Evolutionary conservation across 139 green algal species (phyloP).

Genomic region (Tetratostichococcus sp.): DNA sequence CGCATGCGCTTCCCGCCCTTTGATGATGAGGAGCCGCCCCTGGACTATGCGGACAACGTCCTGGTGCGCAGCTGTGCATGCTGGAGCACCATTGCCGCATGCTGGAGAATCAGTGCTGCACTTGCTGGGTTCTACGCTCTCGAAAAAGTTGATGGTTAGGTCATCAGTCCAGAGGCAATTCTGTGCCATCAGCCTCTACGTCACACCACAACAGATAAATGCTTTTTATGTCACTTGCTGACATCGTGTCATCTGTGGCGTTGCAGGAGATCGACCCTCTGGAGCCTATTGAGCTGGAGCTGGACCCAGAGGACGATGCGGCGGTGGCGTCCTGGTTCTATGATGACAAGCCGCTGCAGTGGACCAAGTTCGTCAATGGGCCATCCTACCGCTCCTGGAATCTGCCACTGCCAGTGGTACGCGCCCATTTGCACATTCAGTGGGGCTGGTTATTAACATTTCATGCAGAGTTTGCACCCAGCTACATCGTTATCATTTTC

Average conservation of each 20-base stretch:
- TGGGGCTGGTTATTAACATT: too few relatives aligned
- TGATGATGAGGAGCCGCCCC: constrained; percentile 98
- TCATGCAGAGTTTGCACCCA: too few relatives aligned
- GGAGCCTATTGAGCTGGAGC: constrained; percentile 96
- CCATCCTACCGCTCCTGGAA: constrained; percentile 90
- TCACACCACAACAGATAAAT: too few relatives aligned
- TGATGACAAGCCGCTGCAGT: constrained; percentile 87
- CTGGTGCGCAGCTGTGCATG: constrained; percentile 56
- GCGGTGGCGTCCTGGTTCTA: constrained; percentile 93
- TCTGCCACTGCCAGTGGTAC: constrained; percentile 93
- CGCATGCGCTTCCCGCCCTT: constrained; percentile 99
- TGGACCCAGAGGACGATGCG: constrained; percentile 93
- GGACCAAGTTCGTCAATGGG: constrained; percentile 88
- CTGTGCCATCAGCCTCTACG: too few relatives aligned
- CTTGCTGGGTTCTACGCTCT: too few relatives aligned
- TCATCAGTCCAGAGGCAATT: too few relatives aligned
- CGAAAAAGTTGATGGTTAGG: too few relatives aligned
- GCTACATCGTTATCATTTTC: too few relatives aligned
- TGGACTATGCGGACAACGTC: constrained; percentile 99
- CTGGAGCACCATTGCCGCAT: too few relatives aligned
- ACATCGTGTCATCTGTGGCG: too few relatives aligned
- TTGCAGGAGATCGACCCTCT: constrained; percentile 85
- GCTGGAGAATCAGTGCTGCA: too few relatives aligned
- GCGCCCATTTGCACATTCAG: not conserved
- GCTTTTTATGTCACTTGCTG: too few relatives aligned